These are phyloP conservation scores for Ceratobasidium sp. DNA, from an alignment of 1,284 basidiomycete species.

Conservation along the genomic window DNA sequence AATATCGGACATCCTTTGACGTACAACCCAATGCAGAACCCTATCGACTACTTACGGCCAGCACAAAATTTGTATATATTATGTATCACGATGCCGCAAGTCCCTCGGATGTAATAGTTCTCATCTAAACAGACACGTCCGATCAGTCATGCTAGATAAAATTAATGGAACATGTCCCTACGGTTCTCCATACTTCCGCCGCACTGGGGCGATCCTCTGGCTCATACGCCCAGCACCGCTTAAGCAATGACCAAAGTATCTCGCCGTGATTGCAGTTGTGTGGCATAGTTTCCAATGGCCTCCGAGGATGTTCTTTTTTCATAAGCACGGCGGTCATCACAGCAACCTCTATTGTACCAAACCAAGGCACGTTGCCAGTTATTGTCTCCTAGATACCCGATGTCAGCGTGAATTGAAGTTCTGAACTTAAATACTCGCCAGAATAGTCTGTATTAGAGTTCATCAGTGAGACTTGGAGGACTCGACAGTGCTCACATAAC, in stretches of 20 bases:
- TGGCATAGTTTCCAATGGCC: constrained; percentile 12
- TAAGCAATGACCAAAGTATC: constrained; percentile 19
- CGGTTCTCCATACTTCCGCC: not conserved
- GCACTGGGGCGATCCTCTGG: constrained; percentile 12
- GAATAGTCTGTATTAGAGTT: constrained; percentile 3
- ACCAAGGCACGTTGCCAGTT: constrained; percentile 13
- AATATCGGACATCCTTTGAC: too few species aligned
- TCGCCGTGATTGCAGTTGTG: not conserved
- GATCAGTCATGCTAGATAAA: not conserved
- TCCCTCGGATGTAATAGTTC: not conserved
- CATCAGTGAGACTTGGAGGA: not conserved
- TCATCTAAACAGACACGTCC: not conserved
- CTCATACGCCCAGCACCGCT: constrained; percentile 16
- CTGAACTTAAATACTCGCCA: not conserved
- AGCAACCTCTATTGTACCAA: not conserved
- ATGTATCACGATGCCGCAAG: not conserved
- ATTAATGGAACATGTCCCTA: not conserved
- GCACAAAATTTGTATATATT: too few species aligned
- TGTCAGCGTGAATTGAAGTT: not conserved
- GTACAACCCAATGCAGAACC: too few species aligned
- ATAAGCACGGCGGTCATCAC: not conserved
- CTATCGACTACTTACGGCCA: too few species aligned
- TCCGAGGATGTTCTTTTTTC: not conserved
- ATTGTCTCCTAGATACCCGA: constrained; percentile 24
- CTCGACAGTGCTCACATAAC: constrained; percentile 6